Base-by-base conservation (phyloP, 2,329 filamentous ascomycete species). In the Fusarium oxysporum region DNA sequence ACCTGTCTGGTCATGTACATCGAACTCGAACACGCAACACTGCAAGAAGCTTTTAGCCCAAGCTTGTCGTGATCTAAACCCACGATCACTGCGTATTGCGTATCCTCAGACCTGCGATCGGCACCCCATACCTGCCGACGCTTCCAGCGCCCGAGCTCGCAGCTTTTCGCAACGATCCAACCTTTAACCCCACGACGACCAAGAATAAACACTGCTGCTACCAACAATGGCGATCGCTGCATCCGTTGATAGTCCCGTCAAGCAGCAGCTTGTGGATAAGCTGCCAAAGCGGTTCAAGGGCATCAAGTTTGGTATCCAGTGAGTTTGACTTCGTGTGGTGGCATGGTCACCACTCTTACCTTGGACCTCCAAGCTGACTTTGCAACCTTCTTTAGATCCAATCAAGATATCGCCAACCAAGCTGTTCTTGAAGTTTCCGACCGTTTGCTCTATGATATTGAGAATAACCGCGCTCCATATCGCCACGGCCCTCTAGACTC, bases 401-500 rank as follows among this genome's bases (percentile, higher is more conserved):
- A 93, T 78, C 93, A 97, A 80, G 94, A 98, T 79, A 97, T 98
- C 75, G 93, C 97, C 76, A 97, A 96, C 80, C 96, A 99, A 83
- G 95, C 93, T 71, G 95, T 98, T 64, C 89, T 98, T 74, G 95
- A 98, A 83, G 92, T 99, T 65, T 97, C 94, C n/a, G 93, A 98
- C 81, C 91, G 95, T 78, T 92, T 95, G 81, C 91, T 98, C 70
- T 99, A 97, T 86, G 95, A 99, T 81, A 90, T 97, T 76, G 91
- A 93, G 76, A 92, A 92, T 78, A 92, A 92, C 78, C 91, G 95
- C 79, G 89, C 88, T 58, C 91, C 95, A 23, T 94, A 93, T 65
- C 86, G 89, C 65, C 90, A 98, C 86, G 96, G 96, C 48, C 94
- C 96, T 47, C 90, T 98, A 72, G 96, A 99, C 82, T 88, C 90